Conservation (phyloP, 805 yeast genomes). For the Danielozyma ontarioensis region DNA sequence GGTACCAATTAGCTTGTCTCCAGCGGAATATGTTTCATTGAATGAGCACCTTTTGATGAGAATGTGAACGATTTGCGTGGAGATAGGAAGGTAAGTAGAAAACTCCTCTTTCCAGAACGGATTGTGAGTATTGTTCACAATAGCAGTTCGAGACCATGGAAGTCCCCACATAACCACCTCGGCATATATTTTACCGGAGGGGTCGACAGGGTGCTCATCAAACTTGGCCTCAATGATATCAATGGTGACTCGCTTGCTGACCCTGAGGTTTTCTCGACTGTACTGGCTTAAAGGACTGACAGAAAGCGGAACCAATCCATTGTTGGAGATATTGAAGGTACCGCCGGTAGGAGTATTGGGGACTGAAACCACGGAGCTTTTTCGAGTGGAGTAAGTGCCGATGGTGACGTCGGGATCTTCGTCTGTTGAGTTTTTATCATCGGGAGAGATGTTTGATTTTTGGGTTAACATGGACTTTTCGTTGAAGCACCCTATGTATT, state of each 20-base stretch:
- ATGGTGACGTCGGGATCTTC: slow-evolving; percentile 3
- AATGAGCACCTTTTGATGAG: slow-evolving; percentile 34
- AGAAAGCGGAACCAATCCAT: slow-evolving; percentile 3
- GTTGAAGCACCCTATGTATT: slow-evolving; percentile 36
- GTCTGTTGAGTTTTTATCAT: background rate
- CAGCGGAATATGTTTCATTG: slow-evolving; percentile 17
- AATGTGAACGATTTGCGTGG: slow-evolving; percentile 48
- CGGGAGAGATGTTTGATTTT: background rate
- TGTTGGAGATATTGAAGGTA: background rate
- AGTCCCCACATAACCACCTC: slow-evolving; percentile 70
- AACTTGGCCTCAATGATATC: slow-evolving; percentile 66
- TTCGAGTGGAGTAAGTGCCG: slow-evolving; percentile 1
- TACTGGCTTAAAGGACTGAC: slow-evolving; percentile 13
- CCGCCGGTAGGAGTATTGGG: slow-evolving; percentile 1
- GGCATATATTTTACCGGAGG: slow-evolving; percentile 45
- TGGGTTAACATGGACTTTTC: background rate
- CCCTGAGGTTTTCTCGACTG: slow-evolving; percentile 38
- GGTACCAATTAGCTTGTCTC: slow-evolving; percentile 47
- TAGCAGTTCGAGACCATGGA: slow-evolving; percentile 75
- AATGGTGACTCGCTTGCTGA: slow-evolving; percentile 48
- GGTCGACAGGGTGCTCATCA: slow-evolving; percentile 14
- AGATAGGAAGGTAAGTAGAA: slow-evolving; percentile 52
- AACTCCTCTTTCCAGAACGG: slow-evolving; percentile 88
- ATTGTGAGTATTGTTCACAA: slow-evolving; percentile 40
- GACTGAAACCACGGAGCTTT: slow-evolving; percentile 1